phyloP scores from a whole-genome alignment of 495 filamentous ascomycete genomes.

The Talaromyces proteolyticus region DNA sequence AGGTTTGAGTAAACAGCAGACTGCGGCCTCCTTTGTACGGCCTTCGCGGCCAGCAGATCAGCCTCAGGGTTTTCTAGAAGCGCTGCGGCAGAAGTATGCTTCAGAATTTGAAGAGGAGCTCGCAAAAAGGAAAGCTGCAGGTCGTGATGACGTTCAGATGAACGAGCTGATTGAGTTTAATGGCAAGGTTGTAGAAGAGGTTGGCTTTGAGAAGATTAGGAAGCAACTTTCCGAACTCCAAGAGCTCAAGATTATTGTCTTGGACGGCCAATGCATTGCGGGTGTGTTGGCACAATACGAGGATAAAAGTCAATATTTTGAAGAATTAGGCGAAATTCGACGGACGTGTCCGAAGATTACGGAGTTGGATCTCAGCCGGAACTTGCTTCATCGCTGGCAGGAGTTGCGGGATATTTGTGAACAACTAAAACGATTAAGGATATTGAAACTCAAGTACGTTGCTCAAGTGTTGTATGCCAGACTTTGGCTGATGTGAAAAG shows the following conservation, averaged over 20 bases:
- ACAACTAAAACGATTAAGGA: conserved; percentile 54
- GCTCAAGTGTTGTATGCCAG: neutral
- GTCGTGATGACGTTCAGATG: conserved; percentile 16
- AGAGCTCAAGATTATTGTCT: conserved; percentile 71
- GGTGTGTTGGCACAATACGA: conserved; percentile 31
- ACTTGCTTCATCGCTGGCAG: conserved; percentile 62
- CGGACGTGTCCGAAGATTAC: conserved; percentile 54
- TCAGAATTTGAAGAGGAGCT: conserved; percentile 37
- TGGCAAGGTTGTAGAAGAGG: conserved; percentile 86
- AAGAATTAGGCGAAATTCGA: conserved; percentile 21
- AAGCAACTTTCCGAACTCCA: conserved; percentile 69
- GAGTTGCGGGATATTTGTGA: conserved; percentile 65
- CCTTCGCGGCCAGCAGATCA: conserved; percentile 64
- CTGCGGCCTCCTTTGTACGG: conserved; percentile 80
- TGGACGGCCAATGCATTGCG: conserved; percentile 66
- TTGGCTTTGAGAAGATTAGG: conserved; percentile 92
- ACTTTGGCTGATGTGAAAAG: conserved; percentile 31
- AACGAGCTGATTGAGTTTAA: conserved; percentile 61
- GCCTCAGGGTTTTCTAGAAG: conserved; percentile 68
- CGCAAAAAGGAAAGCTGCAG: conserved; percentile 11
- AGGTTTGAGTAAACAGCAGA: conserved; percentile 62
- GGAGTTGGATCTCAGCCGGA: conserved; percentile 83
- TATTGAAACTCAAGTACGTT: conserved; percentile 65
- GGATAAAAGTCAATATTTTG: conserved; percentile 17
- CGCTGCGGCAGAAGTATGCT: conserved; percentile 77